Evolutionary conservation across 371 early-diverging fungal species (phyloP).

Genomic region (Mucor racemosus): DNA sequence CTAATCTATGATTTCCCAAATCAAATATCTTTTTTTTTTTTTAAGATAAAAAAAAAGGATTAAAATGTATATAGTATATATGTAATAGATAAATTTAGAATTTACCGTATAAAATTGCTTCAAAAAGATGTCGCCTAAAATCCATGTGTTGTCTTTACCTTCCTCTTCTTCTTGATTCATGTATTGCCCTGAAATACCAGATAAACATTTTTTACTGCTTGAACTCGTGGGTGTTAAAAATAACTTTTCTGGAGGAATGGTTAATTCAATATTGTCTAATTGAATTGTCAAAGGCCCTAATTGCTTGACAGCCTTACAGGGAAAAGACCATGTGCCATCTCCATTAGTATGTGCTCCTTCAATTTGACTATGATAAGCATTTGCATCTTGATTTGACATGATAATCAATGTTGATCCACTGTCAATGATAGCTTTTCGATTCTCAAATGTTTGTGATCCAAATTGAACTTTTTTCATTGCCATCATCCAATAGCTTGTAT

Average conservation of each 20-base stretch:
- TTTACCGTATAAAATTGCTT: constrained; percentile 76
- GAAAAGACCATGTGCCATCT: constrained; percentile 56
- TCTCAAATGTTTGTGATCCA: constrained; percentile 32
- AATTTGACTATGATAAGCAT: constrained; percentile 65
- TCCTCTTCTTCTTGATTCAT: constrained; percentile 17
- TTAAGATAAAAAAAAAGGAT: background rate
- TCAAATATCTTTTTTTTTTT: constrained; percentile 55
- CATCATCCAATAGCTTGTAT: constrained; percentile 84
- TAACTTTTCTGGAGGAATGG: constrained; percentile 60
- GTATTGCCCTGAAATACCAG: constrained; percentile 63
- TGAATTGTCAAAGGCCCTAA: constrained; percentile 52
- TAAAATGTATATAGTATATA: background rate
- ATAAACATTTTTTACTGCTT: constrained; percentile 60
- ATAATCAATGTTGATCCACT: constrained; percentile 77
- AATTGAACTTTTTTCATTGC: constrained; percentile 56
- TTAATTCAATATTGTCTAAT: constrained; percentile 54
- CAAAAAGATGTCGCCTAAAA: constrained; percentile 82
- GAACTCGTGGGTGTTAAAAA: constrained; percentile 55
- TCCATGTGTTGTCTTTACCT: constrained; percentile 53
- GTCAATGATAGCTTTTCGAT: constrained; percentile 58
- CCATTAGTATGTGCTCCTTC: constrained; percentile 65
- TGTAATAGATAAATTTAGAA: background rate
- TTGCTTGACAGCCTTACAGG: constrained; percentile 51
- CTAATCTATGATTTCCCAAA: constrained; percentile 69
- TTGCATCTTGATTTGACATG: constrained; percentile 68